These are phyloP conservation scores for Bullera alba DNA, from an alignment of 768 basidiomycete species.

Conservation along the genomic window DNA sequence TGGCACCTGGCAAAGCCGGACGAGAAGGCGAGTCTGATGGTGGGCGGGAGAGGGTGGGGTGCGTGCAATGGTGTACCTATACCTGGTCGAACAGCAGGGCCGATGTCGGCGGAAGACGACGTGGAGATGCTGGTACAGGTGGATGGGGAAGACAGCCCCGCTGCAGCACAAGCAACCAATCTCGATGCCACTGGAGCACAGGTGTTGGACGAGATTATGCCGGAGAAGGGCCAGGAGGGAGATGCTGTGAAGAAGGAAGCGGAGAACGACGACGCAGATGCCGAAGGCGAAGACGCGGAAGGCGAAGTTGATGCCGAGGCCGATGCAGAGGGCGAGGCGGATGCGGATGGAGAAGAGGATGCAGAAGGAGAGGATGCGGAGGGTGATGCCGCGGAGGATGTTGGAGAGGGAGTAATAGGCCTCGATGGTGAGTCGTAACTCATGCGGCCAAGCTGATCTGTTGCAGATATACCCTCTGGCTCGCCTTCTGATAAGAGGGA, in stretches of 20 bases:
- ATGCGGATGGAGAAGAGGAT: conserved; percentile 10
- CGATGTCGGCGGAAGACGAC: conserved; percentile 45
- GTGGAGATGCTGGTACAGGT: conserved; percentile 30
- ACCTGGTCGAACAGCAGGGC: conserved; percentile 12
- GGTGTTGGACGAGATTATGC: conserved; percentile 49
- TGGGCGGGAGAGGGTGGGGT: conserved; percentile 42
- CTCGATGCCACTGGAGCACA: conserved; percentile 6
- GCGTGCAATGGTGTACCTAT: conserved; percentile 13
- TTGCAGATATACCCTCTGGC: conserved; percentile 17
- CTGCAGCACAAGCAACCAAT: not conserved
- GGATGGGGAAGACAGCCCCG: conserved; percentile 5
- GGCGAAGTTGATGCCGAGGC: conserved; percentile 15
- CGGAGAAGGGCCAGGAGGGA: conserved; percentile 33
- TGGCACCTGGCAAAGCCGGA: conserved; percentile 72
- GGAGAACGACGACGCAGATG: conserved; percentile 14
- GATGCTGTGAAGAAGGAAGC: conserved; percentile 8
- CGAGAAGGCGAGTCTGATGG: conserved; percentile 59
- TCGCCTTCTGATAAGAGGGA: not conserved
- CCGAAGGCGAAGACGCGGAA: conserved; percentile 13
- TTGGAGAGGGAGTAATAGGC: conserved; percentile 24
- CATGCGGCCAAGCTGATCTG: not conserved
- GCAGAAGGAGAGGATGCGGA: conserved; percentile 24
- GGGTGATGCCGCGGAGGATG: conserved; percentile 45
- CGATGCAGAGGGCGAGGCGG: conserved; percentile 12
- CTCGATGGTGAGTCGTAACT: conserved; percentile 22